Percentiles rank a stretch among this genome's conserved stretches.
phyloP scores from a whole-genome alignment of 73 alveolate species.

The Paraurostyla sp. region DNA sequence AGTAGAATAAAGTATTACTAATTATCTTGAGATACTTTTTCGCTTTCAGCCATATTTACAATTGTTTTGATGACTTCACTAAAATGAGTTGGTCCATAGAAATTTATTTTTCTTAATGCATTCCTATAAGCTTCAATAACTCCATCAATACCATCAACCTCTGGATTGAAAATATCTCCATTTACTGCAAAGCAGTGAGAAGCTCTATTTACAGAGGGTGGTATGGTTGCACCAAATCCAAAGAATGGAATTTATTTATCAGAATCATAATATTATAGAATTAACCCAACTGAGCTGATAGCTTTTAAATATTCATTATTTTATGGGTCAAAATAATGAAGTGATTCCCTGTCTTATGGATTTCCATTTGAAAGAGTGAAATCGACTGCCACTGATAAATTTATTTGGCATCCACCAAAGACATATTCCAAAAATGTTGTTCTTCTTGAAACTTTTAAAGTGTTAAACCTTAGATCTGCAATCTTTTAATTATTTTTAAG shows the following conservation, averaged over 20 bases:
- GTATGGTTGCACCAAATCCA: constrained; percentile 97
- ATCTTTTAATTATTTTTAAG: background rate
- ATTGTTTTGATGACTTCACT: constrained; percentile 41
- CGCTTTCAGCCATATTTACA: constrained; percentile 61
- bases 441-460: constrained; percentile 58
- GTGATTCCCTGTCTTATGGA: constrained; percentile 76
- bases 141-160: constrained; percentile 90
- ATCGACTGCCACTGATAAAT: constrained; percentile 91
- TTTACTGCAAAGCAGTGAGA: constrained; percentile 95
- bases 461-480: constrained; percentile 54
- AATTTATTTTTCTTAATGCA: constrained; percentile 70
- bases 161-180: constrained; percentile 93
- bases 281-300: constrained; percentile 83
- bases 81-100: constrained; percentile 98
- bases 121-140: constrained; percentile 87
- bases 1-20: constrained; percentile 77
- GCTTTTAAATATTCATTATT: constrained; percentile 89
- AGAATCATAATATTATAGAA: constrained; percentile 91
- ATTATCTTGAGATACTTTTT: constrained; percentile 3
- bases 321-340: constrained; percentile 70
- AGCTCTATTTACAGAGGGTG: constrained; percentile 73
- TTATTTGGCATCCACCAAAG: constrained; percentile 92
- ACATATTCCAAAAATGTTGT: constrained; percentile 89
- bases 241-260: constrained; percentile 94
- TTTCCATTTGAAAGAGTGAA: constrained; percentile 94